Evolutionary conservation across 129 eudicot species (phyloP).

Genomic region (Erigeron canadensis): DNA sequence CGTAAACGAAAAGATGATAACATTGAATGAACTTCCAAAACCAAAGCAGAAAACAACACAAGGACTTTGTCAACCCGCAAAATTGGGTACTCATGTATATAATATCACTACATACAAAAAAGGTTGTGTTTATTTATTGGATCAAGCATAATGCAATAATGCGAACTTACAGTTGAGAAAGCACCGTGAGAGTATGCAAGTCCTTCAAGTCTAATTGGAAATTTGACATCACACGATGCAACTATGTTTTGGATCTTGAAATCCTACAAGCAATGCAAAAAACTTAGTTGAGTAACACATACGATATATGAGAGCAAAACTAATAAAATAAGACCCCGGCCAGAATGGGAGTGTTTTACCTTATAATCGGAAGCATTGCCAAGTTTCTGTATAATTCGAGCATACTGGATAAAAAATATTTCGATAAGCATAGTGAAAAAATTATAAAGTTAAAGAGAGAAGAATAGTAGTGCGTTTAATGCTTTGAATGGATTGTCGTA

Average conservation of each 20-base stretch:
- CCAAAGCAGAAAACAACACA: slow-evolving; percentile 1
- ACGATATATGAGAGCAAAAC: neutral
- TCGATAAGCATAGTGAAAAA: too few species aligned
- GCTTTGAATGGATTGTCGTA: too few species aligned
- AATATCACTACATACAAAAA: neutral
- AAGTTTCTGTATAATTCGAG: slow-evolving; percentile 87
- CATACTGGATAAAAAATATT: slow-evolving; percentile 47
- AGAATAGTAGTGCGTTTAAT: too few species aligned
- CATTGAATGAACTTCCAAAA: neutral
- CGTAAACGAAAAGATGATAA: too few species aligned
- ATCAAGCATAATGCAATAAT: too few species aligned
- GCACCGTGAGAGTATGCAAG: slow-evolving; percentile 87
- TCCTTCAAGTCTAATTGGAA: slow-evolving; percentile 88
- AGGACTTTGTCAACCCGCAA: neutral
- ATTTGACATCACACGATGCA: slow-evolving; percentile 92
- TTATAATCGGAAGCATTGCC: slow-evolving; percentile 77
- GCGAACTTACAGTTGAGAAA: slow-evolving; percentile 73
- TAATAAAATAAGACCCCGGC: neutral
- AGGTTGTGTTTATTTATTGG: too few species aligned
- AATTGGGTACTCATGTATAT: neutral
- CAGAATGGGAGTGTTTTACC: slow-evolving; percentile 33
- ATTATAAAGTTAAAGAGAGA: too few species aligned
- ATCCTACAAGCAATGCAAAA: slow-evolving; percentile 44
- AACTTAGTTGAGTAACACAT: neutral
- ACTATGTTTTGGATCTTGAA: slow-evolving; percentile 92